Percentiles rank a stretch among this genome's conserved stretches.
Evolutionary conservation across 139 green algal species (phyloP).

Genomic region (Limnomonas spitsbergensis): DNA sequence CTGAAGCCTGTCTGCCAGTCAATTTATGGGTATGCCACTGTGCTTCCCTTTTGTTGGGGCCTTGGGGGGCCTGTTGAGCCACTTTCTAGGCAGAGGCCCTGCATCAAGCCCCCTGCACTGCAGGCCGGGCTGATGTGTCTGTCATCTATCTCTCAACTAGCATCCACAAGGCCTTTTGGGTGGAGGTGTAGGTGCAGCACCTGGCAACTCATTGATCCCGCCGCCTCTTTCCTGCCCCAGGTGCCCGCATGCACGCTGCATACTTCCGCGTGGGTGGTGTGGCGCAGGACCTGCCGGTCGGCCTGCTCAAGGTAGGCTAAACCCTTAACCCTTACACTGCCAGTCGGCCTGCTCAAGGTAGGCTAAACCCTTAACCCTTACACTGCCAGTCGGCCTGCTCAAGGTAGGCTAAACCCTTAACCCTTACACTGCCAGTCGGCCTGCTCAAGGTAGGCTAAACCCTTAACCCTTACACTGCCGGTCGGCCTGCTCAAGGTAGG

Average conservation of each 20-base stretch:
- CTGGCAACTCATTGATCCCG: too few relatives aligned
- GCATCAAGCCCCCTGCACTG: too few relatives aligned
- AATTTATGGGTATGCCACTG: too few relatives aligned
- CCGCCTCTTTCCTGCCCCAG: too few relatives aligned
- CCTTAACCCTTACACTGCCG: background rate
- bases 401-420: background rate
- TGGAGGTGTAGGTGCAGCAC: too few relatives aligned
- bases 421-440: background rate
- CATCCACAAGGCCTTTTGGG: too few relatives aligned
- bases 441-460: background rate
- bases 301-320: slow-evolving; percentile 49
- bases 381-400: background rate
- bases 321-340: slow-evolving; percentile 30
- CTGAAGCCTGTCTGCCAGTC: too few relatives aligned
- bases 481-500: background rate
- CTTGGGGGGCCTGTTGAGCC: too few relatives aligned
- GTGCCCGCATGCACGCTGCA: slow-evolving; percentile 77
- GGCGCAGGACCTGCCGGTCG: slow-evolving; percentile 72
- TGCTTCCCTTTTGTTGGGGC: too few relatives aligned
- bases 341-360: slow-evolving; percentile 75
- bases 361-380: slow-evolving; percentile 41
- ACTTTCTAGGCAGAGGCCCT: too few relatives aligned
- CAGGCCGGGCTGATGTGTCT: too few relatives aligned
- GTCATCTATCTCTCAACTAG: too few relatives aligned
- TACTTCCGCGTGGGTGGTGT: slow-evolving; percentile 73